A percentile compares a stretch with the other conserved stretches of the same genome.
Conservation (phyloP, 345 rosid species). For the Lepidium africanum region DNA sequence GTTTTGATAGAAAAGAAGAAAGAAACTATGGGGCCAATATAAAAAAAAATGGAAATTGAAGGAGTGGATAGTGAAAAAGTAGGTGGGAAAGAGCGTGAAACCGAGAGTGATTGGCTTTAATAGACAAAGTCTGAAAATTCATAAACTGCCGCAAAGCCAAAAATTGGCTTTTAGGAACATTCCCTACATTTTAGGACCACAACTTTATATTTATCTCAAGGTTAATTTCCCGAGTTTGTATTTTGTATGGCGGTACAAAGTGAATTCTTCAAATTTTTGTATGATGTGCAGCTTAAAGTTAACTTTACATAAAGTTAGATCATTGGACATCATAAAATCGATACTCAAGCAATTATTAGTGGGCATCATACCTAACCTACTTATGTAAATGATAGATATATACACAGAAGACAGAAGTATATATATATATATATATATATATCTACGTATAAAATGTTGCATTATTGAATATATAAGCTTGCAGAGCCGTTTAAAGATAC, state of each 20-base stretch:
- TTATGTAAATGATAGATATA: neutral
- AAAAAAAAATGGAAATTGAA: neutral
- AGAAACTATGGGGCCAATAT: too few species aligned
- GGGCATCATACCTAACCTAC: neutral
- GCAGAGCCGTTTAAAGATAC: neutral
- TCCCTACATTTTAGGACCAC: constrained; percentile 1
- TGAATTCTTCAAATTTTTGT: neutral
- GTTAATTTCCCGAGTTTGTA: neutral
- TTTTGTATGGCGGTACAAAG: neutral
- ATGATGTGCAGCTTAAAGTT: neutral
- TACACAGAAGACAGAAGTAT: neutral
- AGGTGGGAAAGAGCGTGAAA: constrained; percentile 14
- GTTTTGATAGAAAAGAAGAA: too few species aligned
- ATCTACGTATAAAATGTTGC: neutral
- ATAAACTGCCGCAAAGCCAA: constrained; percentile 17
- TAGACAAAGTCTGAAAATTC: constrained; percentile 6
- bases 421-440: neutral
- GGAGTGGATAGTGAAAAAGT: neutral
- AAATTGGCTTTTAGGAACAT: neutral
- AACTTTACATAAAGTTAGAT: neutral
- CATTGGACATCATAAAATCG: neutral
- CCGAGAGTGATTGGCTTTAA: constrained; percentile 3
- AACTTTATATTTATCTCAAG: neutral
- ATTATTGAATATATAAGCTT: neutral
- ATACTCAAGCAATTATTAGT: neutral